Evolutionary conservation across 495 filamentous ascomycete genomes (phyloP), one percentile per base, ranked within the genome.

Genomic region (Peziza echinospora): DNA sequence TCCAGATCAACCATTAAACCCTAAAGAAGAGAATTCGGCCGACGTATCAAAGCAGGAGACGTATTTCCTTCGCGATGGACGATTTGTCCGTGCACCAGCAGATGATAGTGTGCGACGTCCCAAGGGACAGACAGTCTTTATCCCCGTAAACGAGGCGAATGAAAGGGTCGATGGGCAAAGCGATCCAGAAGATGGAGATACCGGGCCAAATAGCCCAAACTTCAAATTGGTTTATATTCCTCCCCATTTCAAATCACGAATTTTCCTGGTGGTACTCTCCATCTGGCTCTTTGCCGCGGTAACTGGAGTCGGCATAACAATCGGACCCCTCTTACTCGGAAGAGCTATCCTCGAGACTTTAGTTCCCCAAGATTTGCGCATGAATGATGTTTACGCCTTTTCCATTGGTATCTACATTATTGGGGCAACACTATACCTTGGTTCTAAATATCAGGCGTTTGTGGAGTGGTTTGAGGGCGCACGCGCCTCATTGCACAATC

Each of bases 311-410:
- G 73, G 77, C 54, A 71, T 81, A 49, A 94, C 91, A 13, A 75
- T 96, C 59, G 63, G 78, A 0, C 91, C 89, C 2, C 67, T 99
- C 9, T 64, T 89, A 8, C 73, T 93, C 58, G 89, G 89, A 13
- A 79, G 89, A 13, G 66, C 63, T 46, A 66, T 94, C 45, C 78
- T 93, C 56, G 68, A 74, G 22, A 60, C 66, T 6, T 64, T 80
- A 16, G 72, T 89, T 41, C 78, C 81, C 13, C 58, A 63, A 16
- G 66, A 77, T 39, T 67, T 79, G 28, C 73, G 76, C 17, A 76
- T 84, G 58, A 96, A 94, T 60, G 89, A 99, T 59, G 78, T 99
- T 26, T 96, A 99, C 59, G 87, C 91, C 9, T 92, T 93, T 61
- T 89, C 82, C 42, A 73, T 84, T 28, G 89, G 89, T 17, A 68